Conservation (phyloP, 1,139 yeast species). For the Nematodospora anomalae region DNA sequence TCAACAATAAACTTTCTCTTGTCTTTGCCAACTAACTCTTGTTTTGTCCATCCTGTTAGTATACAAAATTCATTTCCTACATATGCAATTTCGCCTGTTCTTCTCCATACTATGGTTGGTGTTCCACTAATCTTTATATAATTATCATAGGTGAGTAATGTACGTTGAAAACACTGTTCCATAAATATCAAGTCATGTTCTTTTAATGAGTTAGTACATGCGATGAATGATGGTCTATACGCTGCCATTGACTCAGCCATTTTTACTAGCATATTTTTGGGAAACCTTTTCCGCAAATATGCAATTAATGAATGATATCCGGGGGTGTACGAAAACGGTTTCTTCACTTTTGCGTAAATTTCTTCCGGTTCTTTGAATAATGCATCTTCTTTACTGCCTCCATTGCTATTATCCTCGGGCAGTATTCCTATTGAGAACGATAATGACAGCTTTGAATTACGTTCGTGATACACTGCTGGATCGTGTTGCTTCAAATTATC, state of each 20-base stretch:
- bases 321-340: conserved; percentile 85
- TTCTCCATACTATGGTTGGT: conserved; percentile 92
- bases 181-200: conserved; percentile 91
- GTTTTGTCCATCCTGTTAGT: conserved; percentile 84
- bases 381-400: conserved; percentile 12
- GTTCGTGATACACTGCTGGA: conserved; percentile 41
- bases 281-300: conserved; percentile 71
- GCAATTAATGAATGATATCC: conserved; percentile 83
- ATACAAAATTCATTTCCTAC: conserved; percentile 91
- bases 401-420: conserved; percentile 34
- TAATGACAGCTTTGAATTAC: conserved; percentile 44
- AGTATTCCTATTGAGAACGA: conserved; percentile 56
- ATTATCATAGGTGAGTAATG: conserved; percentile 83
- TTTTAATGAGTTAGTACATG: conserved; percentile 83
- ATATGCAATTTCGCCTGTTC: conserved; percentile 93
- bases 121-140: conserved; percentile 85
- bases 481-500: conserved; percentile 42
- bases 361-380: conserved; percentile 70
- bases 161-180: conserved; percentile 95
- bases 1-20: conserved; percentile 81
- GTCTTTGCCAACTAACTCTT: conserved; percentile 51
- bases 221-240: conserved; percentile 88
- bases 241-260: conserved; percentile 90
- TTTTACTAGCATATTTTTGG: conserved; percentile 66
- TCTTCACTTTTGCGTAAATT: conserved; percentile 69